Percentiles rank a stretch among this genome's conserved stretches.
These are phyloP conservation scores for Blumeria graminis DNA, from an alignment of 2,329 filamentous ascomycete species.

Conservation along the genomic window DNA sequence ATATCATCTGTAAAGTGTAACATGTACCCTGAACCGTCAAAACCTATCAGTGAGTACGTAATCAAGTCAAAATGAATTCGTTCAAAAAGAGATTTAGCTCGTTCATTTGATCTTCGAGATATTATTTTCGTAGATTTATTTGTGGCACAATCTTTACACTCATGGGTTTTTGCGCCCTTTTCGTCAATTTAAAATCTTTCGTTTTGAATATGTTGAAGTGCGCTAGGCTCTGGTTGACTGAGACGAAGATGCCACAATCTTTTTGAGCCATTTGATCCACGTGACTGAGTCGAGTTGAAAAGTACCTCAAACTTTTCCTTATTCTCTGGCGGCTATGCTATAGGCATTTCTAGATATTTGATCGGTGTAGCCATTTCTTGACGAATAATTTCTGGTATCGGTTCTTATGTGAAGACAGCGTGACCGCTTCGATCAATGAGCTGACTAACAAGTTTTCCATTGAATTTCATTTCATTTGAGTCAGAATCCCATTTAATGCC, in stretches of 20 bases:
- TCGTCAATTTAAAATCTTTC: background rate
- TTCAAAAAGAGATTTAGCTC: background rate
- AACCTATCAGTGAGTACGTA: background rate
- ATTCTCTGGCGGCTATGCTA: too few species aligned
- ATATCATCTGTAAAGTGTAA: background rate
- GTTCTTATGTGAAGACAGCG: background rate
- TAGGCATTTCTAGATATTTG: too few species aligned
- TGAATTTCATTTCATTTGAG: background rate
- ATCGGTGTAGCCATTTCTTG: background rate
- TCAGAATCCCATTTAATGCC: background rate
- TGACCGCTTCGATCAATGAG: background rate
- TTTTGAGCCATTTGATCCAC: background rate
- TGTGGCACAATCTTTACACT: background rate
- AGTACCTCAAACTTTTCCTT: background rate
- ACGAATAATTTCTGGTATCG: background rate
- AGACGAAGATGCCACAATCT: background rate
- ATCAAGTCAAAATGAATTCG: constrained; percentile 1
- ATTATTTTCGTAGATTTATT: background rate
- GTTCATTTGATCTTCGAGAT: background rate
- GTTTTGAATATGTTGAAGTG: background rate
- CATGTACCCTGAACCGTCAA: background rate
- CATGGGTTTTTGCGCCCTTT: background rate
- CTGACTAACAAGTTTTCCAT: background rate
- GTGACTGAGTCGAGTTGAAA: background rate
- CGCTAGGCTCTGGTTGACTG: background rate